phyloP scores from a whole-genome alignment of 1,284 basidiomycete species.

The Meira miltonrushii region DNA sequence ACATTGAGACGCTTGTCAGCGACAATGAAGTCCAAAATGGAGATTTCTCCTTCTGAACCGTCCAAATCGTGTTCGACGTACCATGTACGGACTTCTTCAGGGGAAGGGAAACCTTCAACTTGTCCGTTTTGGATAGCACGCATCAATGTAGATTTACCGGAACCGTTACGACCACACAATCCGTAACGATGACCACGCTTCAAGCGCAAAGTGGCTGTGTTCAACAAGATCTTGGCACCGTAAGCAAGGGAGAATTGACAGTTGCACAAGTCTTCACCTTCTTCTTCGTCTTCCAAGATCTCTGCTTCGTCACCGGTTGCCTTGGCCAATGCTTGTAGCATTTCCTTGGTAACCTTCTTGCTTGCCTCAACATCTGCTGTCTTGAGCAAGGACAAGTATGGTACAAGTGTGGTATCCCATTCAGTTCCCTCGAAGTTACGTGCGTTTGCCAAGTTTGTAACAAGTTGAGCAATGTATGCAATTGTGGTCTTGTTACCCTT shows the following conservation, averaged over 20 bases:
- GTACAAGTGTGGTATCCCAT: constrained; percentile 47
- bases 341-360: constrained; percentile 29
- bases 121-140: constrained; percentile 53
- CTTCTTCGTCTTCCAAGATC: constrained; percentile 53
- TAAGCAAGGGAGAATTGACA: constrained; percentile 53
- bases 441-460: constrained; percentile 51
- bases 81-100: constrained; percentile 52
- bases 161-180: constrained; percentile 53
- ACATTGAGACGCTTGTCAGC: constrained; percentile 48
- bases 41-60: constrained; percentile 51
- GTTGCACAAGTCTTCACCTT: constrained; percentile 53
- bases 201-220: constrained; percentile 52
- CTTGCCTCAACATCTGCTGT: constrained; percentile 40
- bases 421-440: constrained; percentile 52
- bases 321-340: constrained; percentile 48
- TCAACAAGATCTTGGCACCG: constrained; percentile 53
- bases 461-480: constrained; percentile 44
- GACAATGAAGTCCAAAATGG: constrained; percentile 50
- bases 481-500: constrained; percentile 33
- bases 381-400: constrained; percentile 50
- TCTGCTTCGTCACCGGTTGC: constrained; percentile 49
- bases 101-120: constrained; percentile 53
- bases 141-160: constrained; percentile 53
- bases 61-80: constrained; percentile 54
- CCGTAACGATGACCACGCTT: constrained; percentile 54